Conservation (phyloP, 1,284 basidiomycete species). For the Ceratobasidium sp. region DNA sequence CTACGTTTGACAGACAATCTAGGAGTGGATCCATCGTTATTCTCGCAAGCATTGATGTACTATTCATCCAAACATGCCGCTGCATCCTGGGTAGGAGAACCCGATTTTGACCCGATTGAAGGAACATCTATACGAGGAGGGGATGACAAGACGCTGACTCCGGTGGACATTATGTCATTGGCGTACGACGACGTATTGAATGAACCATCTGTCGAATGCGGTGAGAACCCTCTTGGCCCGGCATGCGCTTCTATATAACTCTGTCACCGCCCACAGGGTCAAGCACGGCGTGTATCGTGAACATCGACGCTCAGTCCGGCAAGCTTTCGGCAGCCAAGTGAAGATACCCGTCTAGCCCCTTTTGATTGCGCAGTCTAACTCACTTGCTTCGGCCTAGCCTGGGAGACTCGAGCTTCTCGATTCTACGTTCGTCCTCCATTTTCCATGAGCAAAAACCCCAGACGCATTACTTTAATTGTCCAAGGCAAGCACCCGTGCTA, state of each 20-base stretch:
- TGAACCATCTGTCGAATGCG: conserved; percentile 74
- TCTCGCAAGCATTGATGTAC: conserved; percentile 71
- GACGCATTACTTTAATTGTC: conserved; percentile 85
- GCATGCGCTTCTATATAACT: conserved; percentile 14
- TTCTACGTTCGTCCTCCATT: conserved; percentile 73
- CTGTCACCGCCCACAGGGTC: conserved; percentile 63
- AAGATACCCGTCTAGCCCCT: conserved; percentile 45
- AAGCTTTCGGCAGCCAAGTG: conserved; percentile 81
- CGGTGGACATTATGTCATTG: conserved; percentile 70
- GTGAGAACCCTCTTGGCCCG: conserved; percentile 52
- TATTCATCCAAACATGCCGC: conserved; percentile 72
- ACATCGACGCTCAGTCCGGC: conserved; percentile 77
- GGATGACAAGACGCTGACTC: conserved; percentile 68
- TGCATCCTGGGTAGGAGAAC: conserved; percentile 74
- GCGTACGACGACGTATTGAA: conserved; percentile 75
- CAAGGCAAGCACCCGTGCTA: conserved; percentile 56
- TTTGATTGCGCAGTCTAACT: conserved; percentile 20
- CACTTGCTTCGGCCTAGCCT: conserved; percentile 56
- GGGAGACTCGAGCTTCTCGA: conserved; percentile 84
- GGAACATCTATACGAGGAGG: conserved; percentile 61
- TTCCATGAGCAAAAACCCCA: conserved; percentile 69
- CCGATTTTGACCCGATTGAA: conserved; percentile 61
- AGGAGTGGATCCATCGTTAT: conserved; percentile 83
- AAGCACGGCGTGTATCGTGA: conserved; percentile 83
- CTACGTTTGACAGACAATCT: conserved; percentile 43